Percentiles rank a stretch among this genome's conserved stretches.
Conservation (phyloP, 345 rosid species). For the Alliaria petiolata region DNA sequence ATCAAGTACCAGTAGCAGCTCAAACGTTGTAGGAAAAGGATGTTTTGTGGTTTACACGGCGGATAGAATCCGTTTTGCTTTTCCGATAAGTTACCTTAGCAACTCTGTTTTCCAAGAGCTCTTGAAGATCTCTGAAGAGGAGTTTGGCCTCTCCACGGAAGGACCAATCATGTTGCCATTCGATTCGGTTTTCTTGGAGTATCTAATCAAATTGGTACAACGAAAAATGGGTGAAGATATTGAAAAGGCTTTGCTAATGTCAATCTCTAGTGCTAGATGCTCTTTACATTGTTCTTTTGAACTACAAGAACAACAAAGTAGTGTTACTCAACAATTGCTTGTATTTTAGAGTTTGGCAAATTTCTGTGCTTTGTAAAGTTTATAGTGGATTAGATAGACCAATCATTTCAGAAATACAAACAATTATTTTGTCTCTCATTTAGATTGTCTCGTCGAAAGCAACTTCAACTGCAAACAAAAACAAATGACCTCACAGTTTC, state of each 20-base stretch:
- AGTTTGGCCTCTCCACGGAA: constrained; percentile 27
- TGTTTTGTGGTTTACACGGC: constrained; percentile 36
- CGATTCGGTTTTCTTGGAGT: constrained; percentile 26
- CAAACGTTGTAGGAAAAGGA: neutral
- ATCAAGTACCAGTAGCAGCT: neutral
- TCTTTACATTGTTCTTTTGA: neutral
- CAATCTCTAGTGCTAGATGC: constrained; percentile 1
- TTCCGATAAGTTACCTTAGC: constrained; percentile 13
- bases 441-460: too few relatives aligned
- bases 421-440: too few relatives aligned
- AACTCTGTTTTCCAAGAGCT: constrained; percentile 29
- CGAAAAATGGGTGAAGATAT: neutral
- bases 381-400: neutral
- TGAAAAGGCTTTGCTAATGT: neutral
- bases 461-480: neutral
- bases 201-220: constrained; percentile 19
- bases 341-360: neutral
- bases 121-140: constrained; percentile 37
- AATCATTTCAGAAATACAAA: too few relatives aligned
- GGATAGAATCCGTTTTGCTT: neutral
- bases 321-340: neutral
- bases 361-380: neutral
- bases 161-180: constrained; percentile 35
- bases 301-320: neutral
- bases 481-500: neutral